Evolutionary conservation across 2,329 filamentous ascomycete genomes (phyloP).

Genomic region (Pseudohalonectria lignicola): DNA sequence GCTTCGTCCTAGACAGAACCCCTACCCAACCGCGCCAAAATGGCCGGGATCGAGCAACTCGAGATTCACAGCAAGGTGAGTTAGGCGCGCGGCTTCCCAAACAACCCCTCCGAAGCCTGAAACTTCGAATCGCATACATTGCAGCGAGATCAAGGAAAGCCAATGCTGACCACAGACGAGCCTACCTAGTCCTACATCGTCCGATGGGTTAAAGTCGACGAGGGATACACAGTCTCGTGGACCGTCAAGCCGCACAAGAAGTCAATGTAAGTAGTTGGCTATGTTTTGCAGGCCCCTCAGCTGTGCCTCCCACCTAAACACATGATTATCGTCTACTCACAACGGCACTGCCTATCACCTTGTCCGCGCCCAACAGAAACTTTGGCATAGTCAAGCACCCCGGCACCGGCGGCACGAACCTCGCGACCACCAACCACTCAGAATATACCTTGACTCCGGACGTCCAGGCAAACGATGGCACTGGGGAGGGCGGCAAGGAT

Average conservation of each 20-base stretch:
- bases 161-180: no score
- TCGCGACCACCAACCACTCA: constrained; percentile 31
- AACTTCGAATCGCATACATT: no score
- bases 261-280: constrained; percentile 65
- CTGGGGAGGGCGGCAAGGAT: constrained; percentile 16
- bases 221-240: constrained; percentile 91
- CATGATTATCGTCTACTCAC: no score
- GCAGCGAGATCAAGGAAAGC: constrained; percentile 2
- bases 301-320: no score
- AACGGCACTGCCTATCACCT: no score
- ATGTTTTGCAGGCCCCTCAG: no score
- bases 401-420: constrained; percentile 50
- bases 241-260: constrained; percentile 97
- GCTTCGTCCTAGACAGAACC: neutral
- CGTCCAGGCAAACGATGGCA: constrained; percentile 34
- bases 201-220: constrained; percentile 88
- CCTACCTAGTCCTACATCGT: constrained; percentile 98
- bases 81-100: constrained; percentile 16
- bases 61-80: constrained; percentile 98
- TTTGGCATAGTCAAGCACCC: constrained; percentile 98
- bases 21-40: constrained; percentile 27
- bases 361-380: constrained; percentile 42
- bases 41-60: constrained; percentile 94
- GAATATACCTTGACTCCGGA: constrained; percentile 24
- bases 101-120: no score